Evolutionary conservation across 306 rosid genomes (phyloP), one percentile per base, ranked within the genome.

Genomic region (Geum urbanum): DNA sequence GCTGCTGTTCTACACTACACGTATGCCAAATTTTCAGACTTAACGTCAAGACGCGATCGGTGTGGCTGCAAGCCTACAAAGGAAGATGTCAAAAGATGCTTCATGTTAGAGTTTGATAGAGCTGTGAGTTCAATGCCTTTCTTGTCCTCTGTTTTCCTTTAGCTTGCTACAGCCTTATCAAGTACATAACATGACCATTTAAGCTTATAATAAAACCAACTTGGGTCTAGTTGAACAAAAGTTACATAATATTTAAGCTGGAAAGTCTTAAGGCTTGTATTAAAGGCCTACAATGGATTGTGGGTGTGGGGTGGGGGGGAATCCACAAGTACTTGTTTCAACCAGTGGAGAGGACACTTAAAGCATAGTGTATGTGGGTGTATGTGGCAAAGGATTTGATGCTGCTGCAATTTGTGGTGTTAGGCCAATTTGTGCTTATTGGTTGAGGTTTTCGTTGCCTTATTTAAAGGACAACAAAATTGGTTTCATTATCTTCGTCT

Each of bases 1-100:
- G 99, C 97, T 84, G 99, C 97, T 54, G 96, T 94, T 73, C 83
- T 94, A 15, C 99, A 94, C 80, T 94, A 94, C 81, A 94, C 99
- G 12, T 91, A 94, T 27, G 91, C 99, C 58, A 91, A 85, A 67
- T 94, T 91, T 85, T 91, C 96, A 6, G 99, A 94, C 76, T 84
- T 94, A 74, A 91, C 97, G 46, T 94, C 99, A 74, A 84, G 97
- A 82, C 96, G 92, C 52, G 95, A 94, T 82, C 92, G 97, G 54
- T 88, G 97, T 78, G 92, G 91, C 83, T 94, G 97, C 92, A 94
- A 94, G 80, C 97, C 99, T 64, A 88, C 96, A 27, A 83, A 77
- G 81, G 97, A 94, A 53, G 99, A 94, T 74, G 97, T 94, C 63
- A 94, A 94, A 85, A 86, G 99, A 87, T 94, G 99, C 89, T 94